Base-by-base conservation (phyloP, 2,329 filamentous ascomycete species). In the Colletotrichum sp. region DNA sequence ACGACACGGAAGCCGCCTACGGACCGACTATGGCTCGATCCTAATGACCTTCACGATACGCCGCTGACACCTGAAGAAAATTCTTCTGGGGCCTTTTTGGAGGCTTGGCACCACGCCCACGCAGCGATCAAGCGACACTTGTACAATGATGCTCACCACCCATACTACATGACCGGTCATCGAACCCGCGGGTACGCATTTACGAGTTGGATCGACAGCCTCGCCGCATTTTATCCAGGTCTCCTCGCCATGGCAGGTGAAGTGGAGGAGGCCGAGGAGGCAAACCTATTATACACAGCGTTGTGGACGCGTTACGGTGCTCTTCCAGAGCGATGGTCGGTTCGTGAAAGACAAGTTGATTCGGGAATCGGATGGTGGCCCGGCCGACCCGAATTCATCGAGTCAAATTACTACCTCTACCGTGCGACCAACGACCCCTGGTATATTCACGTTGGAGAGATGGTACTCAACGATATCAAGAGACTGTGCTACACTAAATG, bases 401-500 rank as follows among this genome's bases (percentile, higher is more conserved):
- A 99, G 85, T 98, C 96, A 2, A 98, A 95, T 0, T 99, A 98
- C 85, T 95, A 99, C 82, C 88, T 99, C n/a, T 99, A 98, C 83
- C 93, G 95, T 67, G 96, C 96, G 3, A 99, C 97, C 1, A 92
- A 93, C 80, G 97, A 99, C 83, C 96, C 96, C 0, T 99, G 96
- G 96, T 99, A 98, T 84, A 88, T 99, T 6, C 94, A 98, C 82
- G 95, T 98, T 24, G 97, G 96, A 32, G 97, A 99, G 84, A 99
- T 99, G 97, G 93, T 96, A 0, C 88, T 98, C 71, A 91, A 92
- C 74, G 97, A 99, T 81, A 96, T 99, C 81, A 93, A 94, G 80
- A 90, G 95, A 65, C 92, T 96, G 70, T 99, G 97, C 85, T 96
- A 95, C 92, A 95, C 96, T 1, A 90, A 92, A 77, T 99, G 97